Conservation (phyloP, 2,329 filamentous ascomycete species). For the Bipolaris victoriae region DNA sequence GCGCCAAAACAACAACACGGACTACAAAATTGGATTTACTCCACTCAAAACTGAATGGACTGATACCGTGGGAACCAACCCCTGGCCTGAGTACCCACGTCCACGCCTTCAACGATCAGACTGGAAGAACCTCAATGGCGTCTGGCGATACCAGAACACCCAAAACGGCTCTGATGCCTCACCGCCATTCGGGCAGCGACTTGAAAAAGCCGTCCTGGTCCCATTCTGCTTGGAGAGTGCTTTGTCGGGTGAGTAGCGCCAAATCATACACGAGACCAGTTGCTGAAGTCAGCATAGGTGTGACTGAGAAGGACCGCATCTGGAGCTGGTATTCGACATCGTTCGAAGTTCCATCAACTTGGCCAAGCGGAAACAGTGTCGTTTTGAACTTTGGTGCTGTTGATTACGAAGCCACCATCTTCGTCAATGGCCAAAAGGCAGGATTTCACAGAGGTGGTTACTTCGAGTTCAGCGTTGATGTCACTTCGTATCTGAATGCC, state of each 20-base stretch:
- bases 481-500: conserved; percentile 55
- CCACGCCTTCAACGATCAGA: conserved; percentile 61
- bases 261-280: conserved; percentile 41
- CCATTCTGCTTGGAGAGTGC: conserved; percentile 63
- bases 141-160: conserved; percentile 62
- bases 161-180: conserved; percentile 47
- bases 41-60: conserved; percentile 58
- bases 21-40: conserved; percentile 37
- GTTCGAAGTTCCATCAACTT: conserved; percentile 58
- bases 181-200: conserved; percentile 54
- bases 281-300: conserved; percentile 48
- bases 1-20: conserved; percentile 38
- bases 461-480: conserved; percentile 65
- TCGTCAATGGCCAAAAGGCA: conserved; percentile 61
- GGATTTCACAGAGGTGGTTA: conserved; percentile 66
- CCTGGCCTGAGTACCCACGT: conserved; percentile 65
- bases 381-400: conserved; percentile 65
- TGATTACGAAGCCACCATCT: conserved; percentile 64
- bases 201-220: conserved; percentile 56
- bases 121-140: conserved; percentile 65
- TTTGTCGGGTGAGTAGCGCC: conserved; percentile 52
- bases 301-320: conserved; percentile 48
- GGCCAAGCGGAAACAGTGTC: conserved; percentile 52
- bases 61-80: conserved; percentile 57
- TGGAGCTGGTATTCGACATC: conserved; percentile 59